phyloP scores from a whole-genome alignment of 345 rosid species.

The Cardamine chenopodiifolia region DNA sequence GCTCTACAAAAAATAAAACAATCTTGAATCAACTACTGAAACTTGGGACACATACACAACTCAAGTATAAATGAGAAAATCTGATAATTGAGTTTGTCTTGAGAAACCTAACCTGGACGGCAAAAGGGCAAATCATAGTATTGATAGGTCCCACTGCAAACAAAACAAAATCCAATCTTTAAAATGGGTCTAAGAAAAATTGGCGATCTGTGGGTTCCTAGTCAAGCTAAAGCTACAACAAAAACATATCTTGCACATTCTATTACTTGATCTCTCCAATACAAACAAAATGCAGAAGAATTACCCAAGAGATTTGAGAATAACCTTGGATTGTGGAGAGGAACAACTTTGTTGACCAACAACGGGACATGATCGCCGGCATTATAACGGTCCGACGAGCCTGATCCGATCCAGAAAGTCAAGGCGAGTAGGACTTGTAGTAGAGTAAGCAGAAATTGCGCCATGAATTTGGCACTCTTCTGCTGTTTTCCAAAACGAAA shows the following conservation, averaged over 20 bases:
- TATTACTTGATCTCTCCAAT: slow-evolving; percentile 14
- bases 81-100: slow-evolving; percentile 14
- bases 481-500: slow-evolving; percentile 9
- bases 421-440: slow-evolving; percentile 35
- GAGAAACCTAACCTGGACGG: slow-evolving; percentile 71
- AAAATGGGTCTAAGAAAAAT: slow-evolving; percentile 20
- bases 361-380: slow-evolving; percentile 72
- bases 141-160: slow-evolving; percentile 80
- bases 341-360: slow-evolving; percentile 78
- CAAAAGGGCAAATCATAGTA: slow-evolving; percentile 83
- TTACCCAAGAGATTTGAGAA: background rate
- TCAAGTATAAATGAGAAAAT: background rate
- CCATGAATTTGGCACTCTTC: slow-evolving; percentile 35
- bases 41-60: slow-evolving; percentile 10
- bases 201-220: slow-evolving; percentile 18
- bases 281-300: slow-evolving; percentile 3
- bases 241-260: slow-evolving; percentile 16
- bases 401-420: slow-evolving; percentile 42
- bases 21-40: slow-evolving; percentile 16
- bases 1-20: slow-evolving; percentile 50
- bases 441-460: slow-evolving; percentile 29
- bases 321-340: slow-evolving; percentile 77
- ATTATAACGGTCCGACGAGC: slow-evolving; percentile 51
- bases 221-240: slow-evolving; percentile 15
- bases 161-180: background rate